Conservation (phyloP, 1,284 basidiomycete genomes). For the Singerocomus inundabilis region DNA sequence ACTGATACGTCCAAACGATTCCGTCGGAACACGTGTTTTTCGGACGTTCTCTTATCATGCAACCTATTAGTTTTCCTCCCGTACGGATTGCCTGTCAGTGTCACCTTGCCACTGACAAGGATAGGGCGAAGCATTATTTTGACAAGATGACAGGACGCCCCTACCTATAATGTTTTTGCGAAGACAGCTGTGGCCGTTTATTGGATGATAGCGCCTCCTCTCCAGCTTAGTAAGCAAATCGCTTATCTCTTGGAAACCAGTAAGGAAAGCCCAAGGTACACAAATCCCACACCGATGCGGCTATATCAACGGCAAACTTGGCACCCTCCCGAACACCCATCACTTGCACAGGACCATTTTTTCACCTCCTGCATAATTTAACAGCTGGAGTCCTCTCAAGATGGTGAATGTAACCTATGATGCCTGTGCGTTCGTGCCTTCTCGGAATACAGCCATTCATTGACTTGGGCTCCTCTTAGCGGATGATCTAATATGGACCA, state of each 20-base stretch:
- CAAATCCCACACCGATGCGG: constrained; percentile 21
- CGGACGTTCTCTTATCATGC: too few species aligned
- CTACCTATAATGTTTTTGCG: constrained; percentile 2
- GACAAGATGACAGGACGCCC: constrained; percentile 18
- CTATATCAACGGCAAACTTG: constrained; percentile 21
- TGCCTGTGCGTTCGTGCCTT: constrained; percentile 26
- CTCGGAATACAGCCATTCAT: neutral
- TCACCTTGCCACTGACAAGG: neutral
- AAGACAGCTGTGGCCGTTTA: constrained; percentile 3
- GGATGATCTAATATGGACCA: constrained; percentile 40
- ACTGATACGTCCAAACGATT: too few species aligned
- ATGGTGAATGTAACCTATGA: constrained; percentile 42
- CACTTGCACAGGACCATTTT: neutral
- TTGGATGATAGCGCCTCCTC: constrained; percentile 27
- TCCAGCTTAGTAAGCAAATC: constrained; percentile 22
- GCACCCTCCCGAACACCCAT: constrained; percentile 2
- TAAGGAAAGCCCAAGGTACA: constrained; percentile 6
- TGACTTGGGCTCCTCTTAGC: constrained; percentile 31
- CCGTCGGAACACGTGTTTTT: too few species aligned
- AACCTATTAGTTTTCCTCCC: too few species aligned
- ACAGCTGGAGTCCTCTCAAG: constrained; percentile 4
- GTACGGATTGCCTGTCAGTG: constrained; percentile 13
- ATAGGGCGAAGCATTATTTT: constrained; percentile 1
- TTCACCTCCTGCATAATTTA: neutral
- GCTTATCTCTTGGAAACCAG: constrained; percentile 24